Base-by-base conservation (phyloP, 768 basidiomycete species). In the Daedaleopsis sinensis region DNA sequence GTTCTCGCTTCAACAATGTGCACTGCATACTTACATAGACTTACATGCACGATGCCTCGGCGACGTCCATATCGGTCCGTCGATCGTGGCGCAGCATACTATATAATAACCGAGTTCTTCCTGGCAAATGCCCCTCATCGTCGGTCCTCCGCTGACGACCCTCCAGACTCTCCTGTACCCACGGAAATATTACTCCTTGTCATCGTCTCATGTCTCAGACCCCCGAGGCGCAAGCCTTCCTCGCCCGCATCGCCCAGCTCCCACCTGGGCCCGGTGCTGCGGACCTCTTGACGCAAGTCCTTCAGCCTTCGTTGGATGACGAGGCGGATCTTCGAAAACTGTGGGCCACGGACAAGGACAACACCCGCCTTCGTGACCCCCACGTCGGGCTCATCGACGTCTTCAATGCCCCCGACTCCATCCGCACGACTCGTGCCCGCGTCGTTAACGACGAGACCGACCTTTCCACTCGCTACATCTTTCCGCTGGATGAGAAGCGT, bases 331-430 rank as follows among this genome's bases (percentile, higher is more conserved):
- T 88, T 49, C 79, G 86, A 62, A 79, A 77, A 57, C 72, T 85
- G 21, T 87, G 84, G 60, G 85, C 85, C 9, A 81, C 79, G 2
- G 83, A 86, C 64, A 80, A 77, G 68, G 60, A 63, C 49, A 79
- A 83, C 57, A 19, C 70, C 11, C 78, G 81, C 27, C 76, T 86
- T 32, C 61, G 69, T 16, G 76, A 84, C 63, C 80, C 80, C 2
- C 69, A 82, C 60, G 83, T 87, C 49, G 85, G 86, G 5, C 82
- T 87, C 18, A 80, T 87, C 62, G 83, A 87, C 57, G 76, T 86
- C 2, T 87, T 87, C 70, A 78, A 73, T 27, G 82, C 83, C 0
- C 81, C 81, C 0, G 71, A 59, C 5, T 77, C 77, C 27, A 79
- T 86, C 66, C 76, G 81, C 27, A 79, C 71, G n/a, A 83, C 83